Conservation (phyloP, 768 basidiomycete genomes). For the Royoungia palumana region DNA sequence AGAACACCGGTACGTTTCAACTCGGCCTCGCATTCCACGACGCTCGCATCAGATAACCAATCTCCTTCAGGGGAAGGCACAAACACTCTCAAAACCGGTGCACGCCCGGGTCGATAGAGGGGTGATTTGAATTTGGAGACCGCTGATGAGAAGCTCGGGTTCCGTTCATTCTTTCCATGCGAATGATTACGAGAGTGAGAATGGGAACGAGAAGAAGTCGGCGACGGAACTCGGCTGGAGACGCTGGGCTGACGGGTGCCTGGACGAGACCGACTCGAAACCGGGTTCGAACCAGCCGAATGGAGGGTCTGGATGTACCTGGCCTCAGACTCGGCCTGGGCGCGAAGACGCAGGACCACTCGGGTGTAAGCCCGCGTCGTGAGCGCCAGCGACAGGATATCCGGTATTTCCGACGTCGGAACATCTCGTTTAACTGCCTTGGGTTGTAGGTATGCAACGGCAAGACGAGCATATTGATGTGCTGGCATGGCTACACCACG, state of each 20-base stretch:
- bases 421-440: slow-evolving; percentile 37
- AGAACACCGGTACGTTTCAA: slow-evolving; percentile 51
- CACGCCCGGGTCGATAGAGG: slow-evolving; percentile 65
- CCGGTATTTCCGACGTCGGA: slow-evolving; percentile 38
- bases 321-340: slow-evolving; percentile 68
- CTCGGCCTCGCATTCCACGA: slow-evolving; percentile 81
- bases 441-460: slow-evolving; percentile 55
- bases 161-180: slow-evolving; percentile 29
- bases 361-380: slow-evolving; percentile 75
- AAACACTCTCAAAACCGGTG: slow-evolving; percentile 76
- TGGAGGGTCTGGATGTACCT: slow-evolving; percentile 16
- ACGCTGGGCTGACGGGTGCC: slow-evolving; percentile 17
- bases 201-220: slow-evolving; percentile 37
- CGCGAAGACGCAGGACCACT: slow-evolving; percentile 73
- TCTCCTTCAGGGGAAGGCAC: slow-evolving; percentile 84
- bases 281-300: slow-evolving; percentile 1
- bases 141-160: slow-evolving; percentile 21
- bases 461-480: slow-evolving; percentile 65
- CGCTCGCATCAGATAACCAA: slow-evolving; percentile 80
- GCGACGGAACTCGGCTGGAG: slow-evolving; percentile 69
- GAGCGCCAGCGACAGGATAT: slow-evolving; percentile 51
- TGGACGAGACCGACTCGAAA: slow-evolving; percentile 6
- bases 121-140: slow-evolving; percentile 58
- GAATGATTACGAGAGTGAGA: slow-evolving; percentile 44
- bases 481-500: slow-evolving; percentile 72